These are phyloP conservation scores for Fusarium xylarioides DNA, from an alignment of 2,329 filamentous ascomycete species.

Conservation along the genomic window DNA sequence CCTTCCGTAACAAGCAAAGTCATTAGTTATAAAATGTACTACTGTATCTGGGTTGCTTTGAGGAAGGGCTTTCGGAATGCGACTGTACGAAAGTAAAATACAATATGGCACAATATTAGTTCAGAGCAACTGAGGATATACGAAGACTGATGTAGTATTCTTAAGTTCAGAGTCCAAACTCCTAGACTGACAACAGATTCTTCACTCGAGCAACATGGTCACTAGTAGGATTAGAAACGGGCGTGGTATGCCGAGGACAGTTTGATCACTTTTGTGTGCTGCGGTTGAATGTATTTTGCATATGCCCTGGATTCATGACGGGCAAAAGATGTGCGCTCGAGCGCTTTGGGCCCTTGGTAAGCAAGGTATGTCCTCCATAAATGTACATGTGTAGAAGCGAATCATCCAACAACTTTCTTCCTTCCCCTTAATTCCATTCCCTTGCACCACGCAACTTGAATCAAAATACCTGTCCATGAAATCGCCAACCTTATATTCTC, in stretches of 20 bases:
- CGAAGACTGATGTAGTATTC: neutral
- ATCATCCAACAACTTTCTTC: conserved; percentile 36
- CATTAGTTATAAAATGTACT: conserved; percentile 19
- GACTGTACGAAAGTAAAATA: neutral
- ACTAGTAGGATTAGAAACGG: neutral
- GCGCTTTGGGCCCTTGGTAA: conserved; percentile 24
- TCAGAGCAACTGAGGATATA: too few species aligned
- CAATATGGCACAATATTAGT: neutral
- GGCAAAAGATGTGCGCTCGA: conserved; percentile 22
- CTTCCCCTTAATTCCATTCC: conserved; percentile 7
- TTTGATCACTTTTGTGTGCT: neutral
- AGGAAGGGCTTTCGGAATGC: neutral
- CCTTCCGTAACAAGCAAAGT: too few species aligned
- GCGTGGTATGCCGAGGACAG: neutral
- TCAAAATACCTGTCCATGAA: conserved; percentile 19
- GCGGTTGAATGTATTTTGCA: neutral
- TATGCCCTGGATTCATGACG: conserved; percentile 31
- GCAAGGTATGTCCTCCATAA: conserved; percentile 41
- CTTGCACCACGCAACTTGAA: conserved; percentile 14
- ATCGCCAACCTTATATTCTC: conserved; percentile 28
- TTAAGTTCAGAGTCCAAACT: neutral
- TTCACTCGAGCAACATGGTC: neutral
- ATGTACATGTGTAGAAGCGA: conserved; percentile 44
- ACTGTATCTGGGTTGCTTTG: neutral
- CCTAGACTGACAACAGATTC: neutral